phyloP scores from a whole-genome alignment of 306 rosid species.

The Lagenaria siceraria region DNA sequence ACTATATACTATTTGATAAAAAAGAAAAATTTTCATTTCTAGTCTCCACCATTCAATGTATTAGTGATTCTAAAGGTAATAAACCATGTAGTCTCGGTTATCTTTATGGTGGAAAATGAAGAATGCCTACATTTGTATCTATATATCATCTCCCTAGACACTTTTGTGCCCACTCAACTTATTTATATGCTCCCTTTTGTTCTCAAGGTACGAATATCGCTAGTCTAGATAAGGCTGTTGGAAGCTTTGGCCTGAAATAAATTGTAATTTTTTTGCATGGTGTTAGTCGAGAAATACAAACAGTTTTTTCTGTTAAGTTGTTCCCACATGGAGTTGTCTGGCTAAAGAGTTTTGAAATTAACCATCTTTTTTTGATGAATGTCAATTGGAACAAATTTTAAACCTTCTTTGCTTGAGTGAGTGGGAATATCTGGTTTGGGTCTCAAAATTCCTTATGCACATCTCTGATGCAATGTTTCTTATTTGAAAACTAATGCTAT shows the following conservation, averaged over 20 bases:
- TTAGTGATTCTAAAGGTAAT: not conserved
- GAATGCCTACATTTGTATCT: not conserved
- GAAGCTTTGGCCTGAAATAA: not conserved
- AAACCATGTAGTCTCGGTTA: not conserved
- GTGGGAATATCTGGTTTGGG: not conserved
- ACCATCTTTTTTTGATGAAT: not conserved
- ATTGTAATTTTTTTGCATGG: not conserved
- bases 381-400: not conserved
- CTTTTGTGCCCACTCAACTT: not conserved
- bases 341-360: not conserved
- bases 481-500: not conserved
- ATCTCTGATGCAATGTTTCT: not conserved
- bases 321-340: not conserved
- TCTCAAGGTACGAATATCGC: not conserved
- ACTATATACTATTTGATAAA: not conserved
- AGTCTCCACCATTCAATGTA: not conserved
- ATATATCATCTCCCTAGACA: not conserved
- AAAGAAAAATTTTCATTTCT: not conserved
- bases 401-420: not conserved
- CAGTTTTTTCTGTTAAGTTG: not conserved
- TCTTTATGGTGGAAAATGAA: not conserved
- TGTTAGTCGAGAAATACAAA: not conserved
- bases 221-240: not conserved
- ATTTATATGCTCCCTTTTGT: not conserved
- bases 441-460: not conserved